phyloP scores from a whole-genome alignment of 2,329 filamentous ascomycete species.

The Exophiala mesophila region DNA sequence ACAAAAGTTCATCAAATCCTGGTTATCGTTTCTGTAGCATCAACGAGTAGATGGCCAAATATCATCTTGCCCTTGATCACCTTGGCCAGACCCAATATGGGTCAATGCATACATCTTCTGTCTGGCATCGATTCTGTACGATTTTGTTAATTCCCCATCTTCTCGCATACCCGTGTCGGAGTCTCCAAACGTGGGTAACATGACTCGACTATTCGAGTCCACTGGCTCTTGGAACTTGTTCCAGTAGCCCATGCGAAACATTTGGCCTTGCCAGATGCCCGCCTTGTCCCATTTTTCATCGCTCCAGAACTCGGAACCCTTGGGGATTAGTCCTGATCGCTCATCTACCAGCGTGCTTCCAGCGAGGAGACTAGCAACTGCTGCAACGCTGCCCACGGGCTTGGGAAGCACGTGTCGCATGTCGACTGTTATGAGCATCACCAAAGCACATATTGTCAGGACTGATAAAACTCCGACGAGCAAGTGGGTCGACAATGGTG shows the following conservation, averaged over 20 bases:
- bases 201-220: conserved; percentile 4
- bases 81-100: no score
- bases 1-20: no score
- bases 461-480: conserved; percentile 16
- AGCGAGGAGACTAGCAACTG: conserved; percentile 19
- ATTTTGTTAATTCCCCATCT: neutral
- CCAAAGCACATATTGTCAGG: conserved; percentile 15
- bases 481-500: conserved; percentile 16
- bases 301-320: conserved; percentile 18
- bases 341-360: conserved; percentile 18
- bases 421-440: conserved; percentile 17
- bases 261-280: conserved; percentile 18
- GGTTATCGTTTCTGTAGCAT: no score
- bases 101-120: no score
- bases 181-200: neutral
- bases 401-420: conserved; percentile 20
- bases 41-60: no score
- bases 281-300: conserved; percentile 19
- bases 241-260: conserved; percentile 23
- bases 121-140: conserved; percentile 4
- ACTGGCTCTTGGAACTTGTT: conserved; percentile 14
- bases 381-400: conserved; percentile 16
- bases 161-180: neutral
- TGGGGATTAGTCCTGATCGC: conserved; percentile 16
- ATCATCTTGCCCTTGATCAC: no score